Evolutionary conservation across 805 yeast genomes (phyloP).

Genomic region (Starmerella roubikii): DNA sequence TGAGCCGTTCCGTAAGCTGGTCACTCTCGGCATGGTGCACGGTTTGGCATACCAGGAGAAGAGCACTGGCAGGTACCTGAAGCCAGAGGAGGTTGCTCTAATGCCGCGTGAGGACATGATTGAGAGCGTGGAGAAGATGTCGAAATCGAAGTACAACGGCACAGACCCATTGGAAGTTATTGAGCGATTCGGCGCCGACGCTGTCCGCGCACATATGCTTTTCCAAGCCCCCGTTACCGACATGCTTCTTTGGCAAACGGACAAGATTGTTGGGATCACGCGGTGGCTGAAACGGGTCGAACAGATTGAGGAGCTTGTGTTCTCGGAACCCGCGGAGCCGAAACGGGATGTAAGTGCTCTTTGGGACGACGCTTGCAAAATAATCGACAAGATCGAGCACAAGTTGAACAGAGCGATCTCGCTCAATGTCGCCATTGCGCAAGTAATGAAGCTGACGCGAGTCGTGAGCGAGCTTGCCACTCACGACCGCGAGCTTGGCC

Average conservation of each 20-base stretch:
- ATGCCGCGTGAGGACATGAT: constrained; percentile 25
- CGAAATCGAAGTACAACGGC: constrained; percentile 90
- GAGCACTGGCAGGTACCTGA: constrained; percentile 54
- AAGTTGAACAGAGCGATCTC: constrained; percentile 48
- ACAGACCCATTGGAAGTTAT: constrained; percentile 79
- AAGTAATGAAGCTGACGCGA: constrained; percentile 67
- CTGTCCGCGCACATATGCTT: constrained; percentile 81
- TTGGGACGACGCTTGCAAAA: constrained; percentile 43
- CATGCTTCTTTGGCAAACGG: constrained; percentile 78
- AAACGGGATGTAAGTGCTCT: constrained; percentile 35
- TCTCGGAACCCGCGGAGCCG: not conserved
- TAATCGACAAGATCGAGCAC: constrained; percentile 37
- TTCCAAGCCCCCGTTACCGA: constrained; percentile 86
- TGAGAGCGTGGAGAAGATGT: constrained; percentile 78
- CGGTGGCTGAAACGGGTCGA: constrained; percentile 64
- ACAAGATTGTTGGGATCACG: constrained; percentile 71
- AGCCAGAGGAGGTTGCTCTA: constrained; percentile 55
- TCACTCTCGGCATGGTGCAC: constrained; percentile 97
- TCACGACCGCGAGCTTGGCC: constrained; percentile 29
- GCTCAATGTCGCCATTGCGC: constrained; percentile 76
- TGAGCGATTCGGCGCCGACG: constrained; percentile 72
- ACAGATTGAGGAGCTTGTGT: constrained; percentile 20
- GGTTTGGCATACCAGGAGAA: constrained; percentile 76
- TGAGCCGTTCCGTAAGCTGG: constrained; percentile 69
- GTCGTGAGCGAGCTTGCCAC: constrained; percentile 28